These are phyloP conservation scores for Bipolaris cookei DNA, from an alignment of 2,329 filamentous ascomycete genomes.

Conservation along the genomic window DNA sequence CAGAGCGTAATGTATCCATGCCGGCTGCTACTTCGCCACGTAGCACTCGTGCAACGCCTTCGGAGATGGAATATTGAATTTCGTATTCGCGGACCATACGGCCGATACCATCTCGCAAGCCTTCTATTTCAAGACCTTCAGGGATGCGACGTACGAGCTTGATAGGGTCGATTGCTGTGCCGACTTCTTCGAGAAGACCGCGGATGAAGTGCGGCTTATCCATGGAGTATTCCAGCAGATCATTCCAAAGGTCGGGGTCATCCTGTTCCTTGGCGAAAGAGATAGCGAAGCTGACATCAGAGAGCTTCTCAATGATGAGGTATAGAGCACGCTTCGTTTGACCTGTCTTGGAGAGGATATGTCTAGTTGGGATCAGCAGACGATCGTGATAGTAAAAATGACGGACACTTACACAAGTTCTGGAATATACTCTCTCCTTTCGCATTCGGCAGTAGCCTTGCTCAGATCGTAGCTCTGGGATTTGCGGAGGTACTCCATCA, in stretches of 20 bases:
- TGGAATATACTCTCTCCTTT: constrained; percentile 78
- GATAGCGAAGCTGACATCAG: constrained; percentile 90
- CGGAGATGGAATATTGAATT: constrained; percentile 89
- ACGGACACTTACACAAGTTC: constrained; percentile 74
- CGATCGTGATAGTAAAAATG: neutral
- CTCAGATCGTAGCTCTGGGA: constrained; percentile 91
- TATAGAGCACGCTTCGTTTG: constrained; percentile 90
- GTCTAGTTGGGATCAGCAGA: constrained; percentile 51
- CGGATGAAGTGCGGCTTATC: constrained; percentile 95
- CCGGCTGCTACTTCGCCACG: constrained; percentile 84
- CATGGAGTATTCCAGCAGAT: constrained; percentile 94
- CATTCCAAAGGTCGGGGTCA: constrained; percentile 92
- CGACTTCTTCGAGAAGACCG: constrained; percentile 88
- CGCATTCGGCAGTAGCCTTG: constrained; percentile 77
- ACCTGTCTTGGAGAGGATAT: constrained; percentile 92
- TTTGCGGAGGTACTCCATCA: constrained; percentile 86
- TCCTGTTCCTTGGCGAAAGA: constrained; percentile 92
- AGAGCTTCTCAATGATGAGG: constrained; percentile 91
- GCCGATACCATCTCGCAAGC: constrained; percentile 83
- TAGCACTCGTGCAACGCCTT: constrained; percentile 85
- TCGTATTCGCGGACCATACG: constrained; percentile 96
- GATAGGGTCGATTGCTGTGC: constrained; percentile 91
- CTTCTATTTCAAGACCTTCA: constrained; percentile 89
- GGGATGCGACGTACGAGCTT: constrained; percentile 89
- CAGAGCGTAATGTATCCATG: constrained; percentile 79